Percentiles rank a stretch among this genome's conserved stretches.
These are phyloP conservation scores for Baeospora myosura DNA, from an alignment of 1,284 basidiomycete genomes.

Conservation along the genomic window DNA sequence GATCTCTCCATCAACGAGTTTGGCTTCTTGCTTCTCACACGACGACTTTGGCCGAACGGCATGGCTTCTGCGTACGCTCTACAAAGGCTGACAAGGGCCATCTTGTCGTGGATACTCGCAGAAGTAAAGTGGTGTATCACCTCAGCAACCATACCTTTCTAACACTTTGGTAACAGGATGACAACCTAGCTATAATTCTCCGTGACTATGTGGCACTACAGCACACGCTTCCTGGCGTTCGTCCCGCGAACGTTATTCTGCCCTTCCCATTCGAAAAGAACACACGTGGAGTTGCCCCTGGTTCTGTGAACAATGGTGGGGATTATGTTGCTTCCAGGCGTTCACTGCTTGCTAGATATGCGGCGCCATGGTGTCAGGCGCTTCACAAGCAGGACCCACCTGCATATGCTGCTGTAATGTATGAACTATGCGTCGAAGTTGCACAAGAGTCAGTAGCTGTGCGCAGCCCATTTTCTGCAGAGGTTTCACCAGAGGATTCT, in stretches of 20 bases:
- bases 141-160: neutral
- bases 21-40: constrained; percentile 56
- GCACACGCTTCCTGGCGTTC: constrained; percentile 56
- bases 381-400: constrained; percentile 52
- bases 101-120: constrained; percentile 55
- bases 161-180: constrained; percentile 41
- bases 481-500: constrained; percentile 4
- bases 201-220: constrained; percentile 55
- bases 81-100: constrained; percentile 41
- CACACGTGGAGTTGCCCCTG: constrained; percentile 29
- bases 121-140: constrained; percentile 39
- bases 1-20: constrained; percentile 69
- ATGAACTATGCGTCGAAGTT: constrained; percentile 41
- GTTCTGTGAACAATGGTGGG: constrained; percentile 50
- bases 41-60: constrained; percentile 66
- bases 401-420: constrained; percentile 42
- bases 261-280: constrained; percentile 42
- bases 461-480: constrained; percentile 9
- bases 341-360: constrained; percentile 44
- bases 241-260: constrained; percentile 31
- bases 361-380: constrained; percentile 54
- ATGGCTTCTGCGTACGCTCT: constrained; percentile 64
- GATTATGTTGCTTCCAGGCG: constrained; percentile 56
- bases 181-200: constrained; percentile 51
- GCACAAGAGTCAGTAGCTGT: too few species aligned